phyloP scores from a whole-genome alignment of 163 green algal genomes.

The Picocystis sp. region DNA sequence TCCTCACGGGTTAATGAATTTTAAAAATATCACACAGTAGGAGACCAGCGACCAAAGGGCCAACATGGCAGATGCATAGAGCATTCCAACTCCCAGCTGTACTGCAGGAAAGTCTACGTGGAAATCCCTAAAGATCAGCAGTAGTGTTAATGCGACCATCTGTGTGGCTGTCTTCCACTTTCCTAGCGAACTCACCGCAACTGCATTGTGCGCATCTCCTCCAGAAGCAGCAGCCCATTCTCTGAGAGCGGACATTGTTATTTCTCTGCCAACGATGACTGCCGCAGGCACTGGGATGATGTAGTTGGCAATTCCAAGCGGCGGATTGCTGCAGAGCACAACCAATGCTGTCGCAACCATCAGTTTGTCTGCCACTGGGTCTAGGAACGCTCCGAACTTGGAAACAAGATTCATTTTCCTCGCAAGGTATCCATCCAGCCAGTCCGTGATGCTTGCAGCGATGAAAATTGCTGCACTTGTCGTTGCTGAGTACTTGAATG shows the following conservation, averaged over 20 bases:
- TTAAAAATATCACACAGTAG: too few species aligned
- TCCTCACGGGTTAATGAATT: too few species aligned
- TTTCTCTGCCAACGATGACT: slow-evolving; percentile 72
- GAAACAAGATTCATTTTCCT: slow-evolving; percentile 11
- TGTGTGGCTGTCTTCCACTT: slow-evolving; percentile 71
- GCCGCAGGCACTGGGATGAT: slow-evolving; percentile 13
- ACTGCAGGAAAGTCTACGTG: too few species aligned
- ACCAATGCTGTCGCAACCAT: slow-evolving; percentile 79
- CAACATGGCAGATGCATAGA: too few species aligned
- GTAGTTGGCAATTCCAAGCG: too few species aligned
- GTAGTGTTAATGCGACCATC: slow-evolving; percentile 52
- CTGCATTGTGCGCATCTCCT: slow-evolving; percentile 35
- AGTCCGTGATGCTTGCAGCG: slow-evolving; percentile 68
- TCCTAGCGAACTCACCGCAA: slow-evolving; percentile 50
- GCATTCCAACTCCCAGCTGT: too few species aligned
- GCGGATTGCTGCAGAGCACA: slow-evolving; percentile 31
- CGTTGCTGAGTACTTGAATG: too few species aligned
- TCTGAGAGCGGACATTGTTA: slow-evolving; percentile 77
- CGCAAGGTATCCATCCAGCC: slow-evolving; percentile 79
- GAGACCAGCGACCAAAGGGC: too few species aligned
- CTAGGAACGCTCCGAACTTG: slow-evolving; percentile 89
- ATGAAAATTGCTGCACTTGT: slow-evolving; percentile 41
- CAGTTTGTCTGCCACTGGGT: slow-evolving; percentile 97
- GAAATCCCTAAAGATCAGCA: slow-evolving; percentile 37
- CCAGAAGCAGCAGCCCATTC: slow-evolving; percentile 74